Percentiles rank a stretch among this genome's conserved stretches.
Evolutionary conservation across 2,329 filamentous ascomycete species (phyloP).

Genomic region (Apiospora phragmitis): DNA sequence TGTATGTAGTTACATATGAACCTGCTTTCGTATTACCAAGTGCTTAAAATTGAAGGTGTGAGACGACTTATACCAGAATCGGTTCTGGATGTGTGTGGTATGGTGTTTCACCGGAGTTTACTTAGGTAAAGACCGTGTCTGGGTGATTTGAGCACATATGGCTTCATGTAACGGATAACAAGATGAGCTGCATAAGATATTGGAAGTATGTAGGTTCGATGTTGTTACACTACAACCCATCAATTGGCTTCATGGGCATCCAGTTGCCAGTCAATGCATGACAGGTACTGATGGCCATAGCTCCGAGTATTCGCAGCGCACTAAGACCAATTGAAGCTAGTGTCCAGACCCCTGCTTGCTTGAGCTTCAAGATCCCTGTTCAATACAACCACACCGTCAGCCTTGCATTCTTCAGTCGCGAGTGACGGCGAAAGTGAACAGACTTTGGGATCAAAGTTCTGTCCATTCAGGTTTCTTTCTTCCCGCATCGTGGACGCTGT

Average conservation of each 20-base stretch:
- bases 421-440: background rate
- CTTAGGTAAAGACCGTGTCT: background rate
- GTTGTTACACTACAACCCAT: background rate
- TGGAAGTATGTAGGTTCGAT: background rate
- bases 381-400: background rate
- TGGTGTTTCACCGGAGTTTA: too few relatives aligned
- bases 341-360: background rate
- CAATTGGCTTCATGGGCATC: background rate
- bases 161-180: background rate
- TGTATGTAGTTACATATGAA: background rate
- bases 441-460: background rate
- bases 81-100: background rate
- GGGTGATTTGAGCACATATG: accelerated
- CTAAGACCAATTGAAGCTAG: background rate
- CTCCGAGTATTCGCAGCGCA: background rate
- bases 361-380: background rate
- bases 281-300: background rate
- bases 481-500: background rate
- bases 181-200: background rate
- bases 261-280: background rate
- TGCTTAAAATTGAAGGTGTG: background rate
- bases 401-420: constrained; percentile 7
- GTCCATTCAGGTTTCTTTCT: background rate
- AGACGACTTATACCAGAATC: background rate
- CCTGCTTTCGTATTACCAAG: background rate